These are phyloP conservation scores for Chalciporus pseudorubinellus DNA, from an alignment of 768 basidiomycete genomes.

Conservation along the genomic window DNA sequence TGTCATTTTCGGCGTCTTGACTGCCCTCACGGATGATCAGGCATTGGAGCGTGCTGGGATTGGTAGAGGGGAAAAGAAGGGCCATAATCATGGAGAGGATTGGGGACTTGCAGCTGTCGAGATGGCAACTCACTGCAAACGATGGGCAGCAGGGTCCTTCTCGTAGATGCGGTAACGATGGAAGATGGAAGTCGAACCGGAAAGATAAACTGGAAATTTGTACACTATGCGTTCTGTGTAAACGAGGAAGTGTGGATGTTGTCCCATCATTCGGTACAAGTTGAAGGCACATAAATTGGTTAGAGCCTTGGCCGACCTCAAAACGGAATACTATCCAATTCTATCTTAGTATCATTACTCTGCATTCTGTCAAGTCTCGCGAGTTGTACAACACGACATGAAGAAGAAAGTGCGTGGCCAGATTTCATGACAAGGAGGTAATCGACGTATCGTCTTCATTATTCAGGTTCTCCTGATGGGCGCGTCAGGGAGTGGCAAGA, in stretches of 20 bases:
- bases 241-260: too few species aligned
- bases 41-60: slow-evolving; percentile 93
- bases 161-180: slow-evolving; percentile 5
- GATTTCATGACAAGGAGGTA: neutral
- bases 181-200: neutral
- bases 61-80: slow-evolving; percentile 62
- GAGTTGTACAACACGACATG: slow-evolving; percentile 14
- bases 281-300: too few species aligned
- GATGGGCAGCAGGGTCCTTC: slow-evolving; percentile 73
- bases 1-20: slow-evolving; percentile 95
- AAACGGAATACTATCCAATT: too few species aligned
- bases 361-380: neutral
- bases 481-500: slow-evolving; percentile 90
- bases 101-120: slow-evolving; percentile 98
- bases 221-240: neutral
- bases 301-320: too few species aligned
- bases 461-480: slow-evolving; percentile 96
- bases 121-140: slow-evolving; percentile 67
- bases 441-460: neutral
- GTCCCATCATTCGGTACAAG: too few species aligned
- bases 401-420: slow-evolving; percentile 31
- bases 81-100: slow-evolving; percentile 97
- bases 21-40: slow-evolving; percentile 89
- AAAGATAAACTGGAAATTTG: neutral
- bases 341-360: neutral